A percentile compares a stretch with the other conserved stretches of the same genome.
phyloP scores from a whole-genome alignment of 106 monocot species.

The Posidonia australis region DNA sequence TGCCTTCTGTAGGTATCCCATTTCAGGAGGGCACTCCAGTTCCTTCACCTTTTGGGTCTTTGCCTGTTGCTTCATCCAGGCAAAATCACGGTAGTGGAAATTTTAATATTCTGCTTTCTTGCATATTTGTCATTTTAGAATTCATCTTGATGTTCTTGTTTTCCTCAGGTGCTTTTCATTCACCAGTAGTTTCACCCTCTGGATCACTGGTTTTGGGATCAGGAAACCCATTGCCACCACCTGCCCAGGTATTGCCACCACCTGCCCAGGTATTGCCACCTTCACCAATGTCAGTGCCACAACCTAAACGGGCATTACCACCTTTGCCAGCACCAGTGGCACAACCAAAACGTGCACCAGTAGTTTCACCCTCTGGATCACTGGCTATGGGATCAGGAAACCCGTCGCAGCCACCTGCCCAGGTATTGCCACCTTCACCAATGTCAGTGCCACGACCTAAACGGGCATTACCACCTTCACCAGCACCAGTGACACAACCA shows the following conservation, averaged over 20 bases:
- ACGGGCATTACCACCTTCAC: constrained; percentile 7
- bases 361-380: constrained; percentile 36
- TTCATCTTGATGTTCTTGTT: constrained; percentile 4
- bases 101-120: background rate
- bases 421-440: constrained; percentile 7
- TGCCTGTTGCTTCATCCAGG: background rate
- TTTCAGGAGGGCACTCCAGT: background rate
- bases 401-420: background rate
- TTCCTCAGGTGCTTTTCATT: constrained; percentile 34
- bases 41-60: background rate
- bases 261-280: constrained; percentile 3
- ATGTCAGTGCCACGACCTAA: constrained; percentile 9
- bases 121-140: background rate
- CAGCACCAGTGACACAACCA: constrained; percentile 21
- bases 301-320: constrained; percentile 37
- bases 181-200: constrained; percentile 40
- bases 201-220: constrained; percentile 1
- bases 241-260: constrained; percentile 3
- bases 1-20: background rate
- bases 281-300: constrained; percentile 19
- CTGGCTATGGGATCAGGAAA: background rate
- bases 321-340: constrained; percentile 94
- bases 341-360: no score
- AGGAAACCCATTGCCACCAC: background rate
- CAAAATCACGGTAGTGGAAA: background rate